A percentile compares a stretch with the other conserved stretches of the same genome.
Evolutionary conservation across 192 early-diverging fungal genomes (phyloP).

Genomic region (Rhizoclosmatium globosum): DNA sequence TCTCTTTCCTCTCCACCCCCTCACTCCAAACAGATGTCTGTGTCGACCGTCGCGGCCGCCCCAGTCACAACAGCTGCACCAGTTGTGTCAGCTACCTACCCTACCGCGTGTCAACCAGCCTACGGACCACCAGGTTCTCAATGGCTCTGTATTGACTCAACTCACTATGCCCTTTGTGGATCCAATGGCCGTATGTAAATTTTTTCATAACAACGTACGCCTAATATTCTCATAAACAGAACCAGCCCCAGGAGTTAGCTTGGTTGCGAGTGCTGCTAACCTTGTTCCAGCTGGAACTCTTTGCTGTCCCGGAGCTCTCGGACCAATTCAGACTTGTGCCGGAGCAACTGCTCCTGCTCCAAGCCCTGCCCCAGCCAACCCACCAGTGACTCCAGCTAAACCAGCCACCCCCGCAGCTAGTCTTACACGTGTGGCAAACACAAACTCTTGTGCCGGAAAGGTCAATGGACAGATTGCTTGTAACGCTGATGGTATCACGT

Average conservation of each 20-base stretch:
- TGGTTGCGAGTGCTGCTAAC: too few relatives aligned
- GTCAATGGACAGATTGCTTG: slow-evolving; percentile 5
- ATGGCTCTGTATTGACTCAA: too few relatives aligned
- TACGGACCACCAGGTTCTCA: too few relatives aligned
- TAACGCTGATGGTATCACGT: neutral
- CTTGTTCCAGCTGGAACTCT: too few relatives aligned
- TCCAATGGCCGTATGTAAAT: too few relatives aligned
- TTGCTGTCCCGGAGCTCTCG: too few relatives aligned
- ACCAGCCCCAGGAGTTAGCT: too few relatives aligned
- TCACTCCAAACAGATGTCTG: neutral
- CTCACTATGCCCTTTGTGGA: too few relatives aligned
- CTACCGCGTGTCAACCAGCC: neutral
- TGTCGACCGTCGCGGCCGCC: neutral
- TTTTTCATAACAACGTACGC: too few relatives aligned
- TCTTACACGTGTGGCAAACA: neutral
- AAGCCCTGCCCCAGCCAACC: neutral
- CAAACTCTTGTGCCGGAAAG: slow-evolving; percentile 14
- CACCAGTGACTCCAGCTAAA: neutral
- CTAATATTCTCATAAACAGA: too few relatives aligned
- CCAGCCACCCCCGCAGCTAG: neutral
- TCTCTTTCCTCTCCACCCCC: neutral
- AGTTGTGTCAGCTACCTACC: neutral
- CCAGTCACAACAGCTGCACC: neutral
- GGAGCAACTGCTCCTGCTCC: too few relatives aligned
- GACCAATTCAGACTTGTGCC: too few relatives aligned